A percentile compares a stretch with the other conserved stretches of the same genome.
Conservation (phyloP, 768 basidiomycete genomes). For the Termitomyces bulborhizus region DNA sequence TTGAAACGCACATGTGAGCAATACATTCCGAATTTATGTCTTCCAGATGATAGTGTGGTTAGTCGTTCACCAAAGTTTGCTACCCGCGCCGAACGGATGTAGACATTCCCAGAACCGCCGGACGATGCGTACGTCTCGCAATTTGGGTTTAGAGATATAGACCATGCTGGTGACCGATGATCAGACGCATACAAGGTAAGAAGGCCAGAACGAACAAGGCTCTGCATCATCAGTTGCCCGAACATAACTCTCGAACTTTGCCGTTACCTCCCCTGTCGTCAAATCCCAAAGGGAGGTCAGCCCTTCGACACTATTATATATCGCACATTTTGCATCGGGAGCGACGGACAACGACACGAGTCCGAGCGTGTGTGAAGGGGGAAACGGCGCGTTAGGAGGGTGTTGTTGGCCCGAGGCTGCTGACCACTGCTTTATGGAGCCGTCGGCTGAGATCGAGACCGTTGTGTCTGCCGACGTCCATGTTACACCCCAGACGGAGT, state of each 20-base stretch:
- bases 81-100: conserved; percentile 62
- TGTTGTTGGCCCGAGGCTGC: conserved; percentile 58
- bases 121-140: conserved; percentile 71
- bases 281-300: conserved; percentile 74
- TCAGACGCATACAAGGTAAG: background rate
- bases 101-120: conserved; percentile 64
- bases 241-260: conserved; percentile 68
- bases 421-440: conserved; percentile 69
- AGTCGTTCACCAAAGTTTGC: conserved; percentile 64
- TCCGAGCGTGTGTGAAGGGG: conserved; percentile 76
- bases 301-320: conserved; percentile 85
- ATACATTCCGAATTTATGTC: conserved; percentile 73
- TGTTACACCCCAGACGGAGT: conserved; percentile 71
- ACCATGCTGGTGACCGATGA: conserved; percentile 54
- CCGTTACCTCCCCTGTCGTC: conserved; percentile 50
- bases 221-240: conserved; percentile 54
- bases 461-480: conserved; percentile 66
- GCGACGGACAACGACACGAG: conserved; percentile 76
- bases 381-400: conserved; percentile 40
- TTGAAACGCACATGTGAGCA: conserved; percentile 55
- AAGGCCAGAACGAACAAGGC: conserved; percentile 49
- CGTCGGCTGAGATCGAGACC: conserved; percentile 74
- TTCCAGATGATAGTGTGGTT: conserved; percentile 54
- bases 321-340: conserved; percentile 53
- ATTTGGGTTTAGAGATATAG: conserved; percentile 73